Evolutionary conservation across 192 early-diverging fungal genomes (phyloP).

Genomic region (Backusella luteola): DNA sequence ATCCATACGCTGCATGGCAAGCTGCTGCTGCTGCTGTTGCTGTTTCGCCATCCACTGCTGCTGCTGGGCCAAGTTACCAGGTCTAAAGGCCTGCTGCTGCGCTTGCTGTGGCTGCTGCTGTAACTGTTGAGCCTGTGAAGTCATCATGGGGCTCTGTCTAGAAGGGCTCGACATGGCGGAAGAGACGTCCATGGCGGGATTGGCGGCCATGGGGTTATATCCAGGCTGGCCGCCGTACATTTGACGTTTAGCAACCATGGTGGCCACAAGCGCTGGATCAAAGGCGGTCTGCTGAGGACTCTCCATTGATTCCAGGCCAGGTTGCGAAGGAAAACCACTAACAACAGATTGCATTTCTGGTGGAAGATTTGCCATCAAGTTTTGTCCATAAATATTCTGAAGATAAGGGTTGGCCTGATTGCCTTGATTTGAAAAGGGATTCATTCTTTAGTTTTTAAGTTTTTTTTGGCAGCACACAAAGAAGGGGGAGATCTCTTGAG

Average conservation of each 20-base stretch:
- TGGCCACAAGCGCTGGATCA: slow-evolving; percentile 9
- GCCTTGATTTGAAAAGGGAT: slow-evolving; percentile 14
- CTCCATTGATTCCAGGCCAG: background rate
- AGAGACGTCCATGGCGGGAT: slow-evolving; percentile 1
- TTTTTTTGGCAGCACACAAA: no score
- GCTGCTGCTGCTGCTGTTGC: slow-evolving; percentile 15
- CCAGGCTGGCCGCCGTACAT: slow-evolving; percentile 1
- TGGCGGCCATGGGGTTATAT: background rate
- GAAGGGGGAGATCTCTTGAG: background rate
- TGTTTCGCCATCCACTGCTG: slow-evolving; percentile 7
- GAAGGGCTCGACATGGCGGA: background rate
- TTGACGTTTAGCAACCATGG: slow-evolving; percentile 3
- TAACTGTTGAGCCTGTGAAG: background rate
- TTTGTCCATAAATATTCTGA: slow-evolving; percentile 13
- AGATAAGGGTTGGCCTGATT: slow-evolving; percentile 22
- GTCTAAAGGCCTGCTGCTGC: background rate
- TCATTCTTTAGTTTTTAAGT: slow-evolving; percentile 6
- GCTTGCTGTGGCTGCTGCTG: slow-evolving; percentile 8
- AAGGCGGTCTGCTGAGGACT: slow-evolving; percentile 9
- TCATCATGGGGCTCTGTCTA: slow-evolving; percentile 12
- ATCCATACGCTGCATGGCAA: slow-evolving; percentile 18
- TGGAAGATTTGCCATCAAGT: slow-evolving; percentile 14
- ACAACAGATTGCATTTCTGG: slow-evolving; percentile 23
- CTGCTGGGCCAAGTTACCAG: background rate
- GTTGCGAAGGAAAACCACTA: slow-evolving; percentile 13